phyloP scores from a whole-genome alignment of 129 eudicot genomes.

The Centrapalus pauciflorus region DNA sequence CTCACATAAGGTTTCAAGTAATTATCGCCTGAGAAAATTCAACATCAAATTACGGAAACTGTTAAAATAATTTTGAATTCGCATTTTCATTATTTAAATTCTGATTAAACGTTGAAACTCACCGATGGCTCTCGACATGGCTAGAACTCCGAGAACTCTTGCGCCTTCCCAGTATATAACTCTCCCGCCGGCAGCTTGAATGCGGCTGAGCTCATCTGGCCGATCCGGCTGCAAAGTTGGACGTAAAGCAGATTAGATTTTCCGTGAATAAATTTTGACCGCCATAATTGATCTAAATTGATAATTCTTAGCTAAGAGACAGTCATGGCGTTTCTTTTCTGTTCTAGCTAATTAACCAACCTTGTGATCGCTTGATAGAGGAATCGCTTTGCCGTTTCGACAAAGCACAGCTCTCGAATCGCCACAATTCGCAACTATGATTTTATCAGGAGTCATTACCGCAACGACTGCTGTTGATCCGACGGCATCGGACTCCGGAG shows the following conservation, averaged over 20 bases:
- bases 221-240: slow-evolving; percentile 64
- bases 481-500: slow-evolving; percentile 66
- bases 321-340: not conserved
- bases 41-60: not conserved
- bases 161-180: slow-evolving; percentile 86
- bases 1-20: slow-evolving; percentile 77
- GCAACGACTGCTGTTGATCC: slow-evolving; percentile 90
- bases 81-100: not conserved
- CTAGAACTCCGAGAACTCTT: slow-evolving; percentile 77
- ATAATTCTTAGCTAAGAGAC: too few species aligned
- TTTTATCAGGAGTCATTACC: slow-evolving; percentile 48
- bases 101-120: not conserved
- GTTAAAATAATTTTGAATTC: not conserved
- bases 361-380: slow-evolving; percentile 78
- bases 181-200: slow-evolving; percentile 77
- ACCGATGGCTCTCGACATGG: slow-evolving; percentile 96
- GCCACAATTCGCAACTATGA: slow-evolving; percentile 72
- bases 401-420: slow-evolving; percentile 85
- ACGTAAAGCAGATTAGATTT: too few species aligned
- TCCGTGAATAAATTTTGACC: too few species aligned
- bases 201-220: slow-evolving; percentile 76
- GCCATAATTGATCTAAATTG: too few species aligned
- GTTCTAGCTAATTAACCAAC: slow-evolving; percentile 14
- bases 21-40: slow-evolving; percentile 48
- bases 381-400: slow-evolving; percentile 59